phyloP scores from a whole-genome alignment of 257 asterid genomes.

The Lantana camara region DNA sequence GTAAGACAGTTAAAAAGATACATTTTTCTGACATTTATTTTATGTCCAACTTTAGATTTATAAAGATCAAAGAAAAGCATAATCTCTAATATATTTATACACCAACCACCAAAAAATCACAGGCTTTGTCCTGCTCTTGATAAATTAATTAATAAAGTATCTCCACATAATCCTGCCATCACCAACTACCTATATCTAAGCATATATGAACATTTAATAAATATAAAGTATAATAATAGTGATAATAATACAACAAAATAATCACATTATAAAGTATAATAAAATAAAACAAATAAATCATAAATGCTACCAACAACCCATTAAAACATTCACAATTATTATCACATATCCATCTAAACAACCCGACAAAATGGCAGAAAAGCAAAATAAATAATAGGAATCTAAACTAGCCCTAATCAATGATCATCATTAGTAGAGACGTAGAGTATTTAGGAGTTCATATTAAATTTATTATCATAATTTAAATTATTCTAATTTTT shows the following conservation, averaged over 20 bases:
- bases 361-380: slow-evolving; percentile 16
- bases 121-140: slow-evolving; percentile 26
- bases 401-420: not conserved
- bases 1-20: no score
- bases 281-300: not conserved
- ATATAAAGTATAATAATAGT: not conserved
- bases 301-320: slow-evolving; percentile 26
- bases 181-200: not conserved
- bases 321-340: slow-evolving; percentile 31
- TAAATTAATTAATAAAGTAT: slow-evolving; percentile 8
- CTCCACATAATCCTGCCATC: slow-evolving; percentile 14
- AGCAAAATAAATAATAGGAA: not conserved
- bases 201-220: not conserved
- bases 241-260: not conserved
- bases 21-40: no score
- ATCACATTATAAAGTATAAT: not conserved
- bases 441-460: not conserved
- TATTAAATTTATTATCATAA: no score
- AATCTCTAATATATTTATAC: not conserved
- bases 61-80: not conserved
- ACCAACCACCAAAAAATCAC: slow-evolving; percentile 9
- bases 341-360: slow-evolving; percentile 26
- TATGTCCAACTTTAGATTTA: not conserved
- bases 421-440: no score
- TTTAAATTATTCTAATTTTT: no score